These are phyloP conservation scores for Torrubiella hemipterigena DNA, from an alignment of 2,329 filamentous ascomycete species.

Conservation along the genomic window DNA sequence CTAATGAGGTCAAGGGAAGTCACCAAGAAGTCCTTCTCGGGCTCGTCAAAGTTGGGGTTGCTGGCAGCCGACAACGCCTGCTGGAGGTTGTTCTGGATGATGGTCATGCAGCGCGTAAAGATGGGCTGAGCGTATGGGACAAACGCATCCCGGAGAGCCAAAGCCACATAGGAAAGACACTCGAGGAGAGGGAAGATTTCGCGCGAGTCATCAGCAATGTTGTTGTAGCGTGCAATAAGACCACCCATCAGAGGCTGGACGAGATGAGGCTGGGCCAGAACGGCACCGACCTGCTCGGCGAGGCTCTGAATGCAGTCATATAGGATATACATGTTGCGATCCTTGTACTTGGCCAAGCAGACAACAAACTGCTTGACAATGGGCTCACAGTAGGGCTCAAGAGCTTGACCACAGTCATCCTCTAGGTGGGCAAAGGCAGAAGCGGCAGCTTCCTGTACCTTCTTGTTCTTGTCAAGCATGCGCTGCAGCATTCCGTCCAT, in stretches of 20 bases:
- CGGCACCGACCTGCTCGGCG: constrained; percentile 77
- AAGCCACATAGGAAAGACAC: constrained; percentile 87
- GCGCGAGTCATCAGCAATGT: constrained; percentile 75
- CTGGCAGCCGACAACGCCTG: constrained; percentile 59
- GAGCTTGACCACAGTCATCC: constrained; percentile 72
- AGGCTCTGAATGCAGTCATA: constrained; percentile 98
- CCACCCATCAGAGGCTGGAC: constrained; percentile 84
- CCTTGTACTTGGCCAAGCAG: constrained; percentile 94
- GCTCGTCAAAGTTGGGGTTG: constrained; percentile 59
- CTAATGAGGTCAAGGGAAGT: constrained; percentile 90
- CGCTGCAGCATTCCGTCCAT: constrained; percentile 91
- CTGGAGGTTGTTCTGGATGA: constrained; percentile 86
- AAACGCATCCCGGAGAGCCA: constrained; percentile 72
- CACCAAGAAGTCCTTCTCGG: constrained; percentile 94
- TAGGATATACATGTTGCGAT: constrained; percentile 96
- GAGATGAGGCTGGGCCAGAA: constrained; percentile 70
- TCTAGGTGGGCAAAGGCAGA: constrained; percentile 94
- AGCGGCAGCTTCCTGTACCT: constrained; percentile 90
- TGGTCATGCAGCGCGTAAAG: constrained; percentile 76
- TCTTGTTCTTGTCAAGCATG: constrained; percentile 97
- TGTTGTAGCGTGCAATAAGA: constrained; percentile 77
- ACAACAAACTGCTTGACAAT: constrained; percentile 87
- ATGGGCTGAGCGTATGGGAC: constrained; percentile 76
- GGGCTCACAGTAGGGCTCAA: constrained; percentile 77
- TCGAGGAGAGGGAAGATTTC: constrained; percentile 94